Evolutionary conservation across 495 filamentous ascomycete genomes (phyloP).

Genomic region (Hypoxylon lenormandii): DNA sequence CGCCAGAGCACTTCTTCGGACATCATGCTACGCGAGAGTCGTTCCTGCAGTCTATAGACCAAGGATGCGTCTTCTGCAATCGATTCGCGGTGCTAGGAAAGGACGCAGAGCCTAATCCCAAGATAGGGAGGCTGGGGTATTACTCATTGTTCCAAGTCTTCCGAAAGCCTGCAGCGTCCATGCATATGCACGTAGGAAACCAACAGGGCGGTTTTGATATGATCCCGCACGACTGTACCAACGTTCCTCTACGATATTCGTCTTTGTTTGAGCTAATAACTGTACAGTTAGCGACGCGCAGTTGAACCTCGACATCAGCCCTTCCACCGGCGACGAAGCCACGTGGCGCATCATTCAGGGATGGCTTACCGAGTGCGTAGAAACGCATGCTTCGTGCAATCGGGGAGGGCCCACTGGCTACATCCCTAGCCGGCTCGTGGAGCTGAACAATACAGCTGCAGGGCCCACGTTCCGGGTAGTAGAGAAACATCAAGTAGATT

Average conservation of each 20-base stretch:
- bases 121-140: background rate
- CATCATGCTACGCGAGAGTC: constrained; percentile 13
- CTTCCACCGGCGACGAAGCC: constrained; percentile 14
- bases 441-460: too few species aligned
- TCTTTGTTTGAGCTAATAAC: background rate
- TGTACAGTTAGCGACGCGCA: background rate
- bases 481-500: background rate
- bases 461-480: too few species aligned
- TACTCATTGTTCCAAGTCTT: background rate
- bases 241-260: background rate
- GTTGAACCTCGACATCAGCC: constrained; percentile 2
- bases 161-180: too few species aligned
- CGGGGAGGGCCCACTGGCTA: too few species aligned
- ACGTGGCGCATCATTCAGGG: constrained; percentile 9
- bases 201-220: too few species aligned
- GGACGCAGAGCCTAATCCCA: background rate
- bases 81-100: background rate
- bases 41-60: constrained; percentile 5
- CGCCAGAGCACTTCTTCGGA: constrained; percentile 22
- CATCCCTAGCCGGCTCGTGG: too few species aligned
- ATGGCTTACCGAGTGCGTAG: constrained; percentile 1
- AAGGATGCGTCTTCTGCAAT: constrained; percentile 22
- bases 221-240: background rate
- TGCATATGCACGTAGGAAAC: too few species aligned
- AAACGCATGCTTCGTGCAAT: constrained; percentile 1